Base-by-base conservation (phyloP, 768 basidiomycete species). In the Lepiota subincarnata region DNA sequence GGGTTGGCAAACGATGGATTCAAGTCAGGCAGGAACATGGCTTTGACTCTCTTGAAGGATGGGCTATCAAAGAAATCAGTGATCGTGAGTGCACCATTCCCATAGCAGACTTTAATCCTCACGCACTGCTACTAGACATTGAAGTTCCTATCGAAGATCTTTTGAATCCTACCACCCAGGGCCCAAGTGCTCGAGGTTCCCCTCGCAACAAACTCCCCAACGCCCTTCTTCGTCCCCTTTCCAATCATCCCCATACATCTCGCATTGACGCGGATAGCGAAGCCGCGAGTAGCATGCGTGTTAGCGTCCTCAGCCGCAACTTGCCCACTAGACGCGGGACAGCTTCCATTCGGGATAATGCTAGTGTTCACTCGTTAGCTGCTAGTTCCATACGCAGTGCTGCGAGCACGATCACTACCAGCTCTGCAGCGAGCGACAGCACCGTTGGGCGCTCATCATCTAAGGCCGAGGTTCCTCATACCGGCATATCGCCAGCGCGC, bases 1-100 rank as follows among this genome's bases (percentile, higher is more conserved):
- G 89, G 80, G 79, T 98, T 52, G 81, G 82, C 6, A 83, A 84
- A 55, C 80, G 88, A 3, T 97, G 92, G 92, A 62, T 86, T 41
- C 77, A 73, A 11, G 80, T 93, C 24, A 77, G 86, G 11, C 82
- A 86, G 45, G 83, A 84, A 47, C 81, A 82, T n/a, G 91, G 89
- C 0, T 96, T 98, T 60, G 85, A 87, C 47, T 64, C 70, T 3
- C 74, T 98, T n/a, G 92, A 96, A 45, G 78, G 77, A 3, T 97
- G 92, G 92, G 84, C 88, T 0, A 66, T 95, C 50, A 87, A 92
- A 65, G 96, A 98, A 63, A 92, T 98, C 37, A 80, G 83, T 38
- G 82, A 88, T 62, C 79, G 92, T 90, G 57, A 60, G 87, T 75
- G 31, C 47, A 35, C 37, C 12, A 28, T 37, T 34, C 31, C 38